Evolutionary conservation across 345 rosid genomes (phyloP).

Genomic region (Aethionema arabicum): DNA sequence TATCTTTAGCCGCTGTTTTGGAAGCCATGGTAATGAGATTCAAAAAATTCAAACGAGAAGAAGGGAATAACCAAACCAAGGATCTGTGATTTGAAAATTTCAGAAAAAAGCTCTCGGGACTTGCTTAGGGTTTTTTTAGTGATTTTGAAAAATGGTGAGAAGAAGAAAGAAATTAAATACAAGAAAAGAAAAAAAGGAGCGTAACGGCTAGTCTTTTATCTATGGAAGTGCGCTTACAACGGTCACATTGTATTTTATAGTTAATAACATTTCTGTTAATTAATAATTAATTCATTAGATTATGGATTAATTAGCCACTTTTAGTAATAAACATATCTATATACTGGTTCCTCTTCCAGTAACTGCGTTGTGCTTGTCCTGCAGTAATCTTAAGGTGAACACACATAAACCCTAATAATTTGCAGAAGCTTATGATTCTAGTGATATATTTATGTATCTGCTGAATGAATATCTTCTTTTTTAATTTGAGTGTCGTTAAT

Average conservation of each 20-base stretch:
- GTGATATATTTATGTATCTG: too few relatives aligned
- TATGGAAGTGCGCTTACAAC: slow-evolving; percentile 29
- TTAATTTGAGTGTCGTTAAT: background rate
- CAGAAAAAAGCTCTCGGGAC: background rate
- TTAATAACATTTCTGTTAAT: too few relatives aligned
- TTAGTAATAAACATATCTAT: too few relatives aligned
- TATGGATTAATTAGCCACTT: too few relatives aligned
- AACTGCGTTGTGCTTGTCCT: too few relatives aligned
- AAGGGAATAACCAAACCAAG: background rate
- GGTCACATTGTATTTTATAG: slow-evolving; percentile 21
- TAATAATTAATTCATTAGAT: too few relatives aligned
- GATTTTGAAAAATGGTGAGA: background rate
- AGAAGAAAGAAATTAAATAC: background rate
- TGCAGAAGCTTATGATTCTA: too few relatives aligned
- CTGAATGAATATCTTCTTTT: too few relatives aligned
- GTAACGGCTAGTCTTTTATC: slow-evolving; percentile 36
- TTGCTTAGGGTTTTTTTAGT: slow-evolving; percentile 9
- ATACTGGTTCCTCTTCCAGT: too few relatives aligned
- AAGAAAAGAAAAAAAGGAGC: background rate
- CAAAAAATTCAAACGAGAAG: background rate
- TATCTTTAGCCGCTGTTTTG: slow-evolving; percentile 74
- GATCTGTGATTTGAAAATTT: background rate
- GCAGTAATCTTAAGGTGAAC: background rate
- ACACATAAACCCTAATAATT: background rate
- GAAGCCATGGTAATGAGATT: slow-evolving; percentile 52